These are phyloP conservation scores for Sphenostylis stenocarpa DNA, from an alignment of 306 rosid genomes.

Conservation along the genomic window DNA sequence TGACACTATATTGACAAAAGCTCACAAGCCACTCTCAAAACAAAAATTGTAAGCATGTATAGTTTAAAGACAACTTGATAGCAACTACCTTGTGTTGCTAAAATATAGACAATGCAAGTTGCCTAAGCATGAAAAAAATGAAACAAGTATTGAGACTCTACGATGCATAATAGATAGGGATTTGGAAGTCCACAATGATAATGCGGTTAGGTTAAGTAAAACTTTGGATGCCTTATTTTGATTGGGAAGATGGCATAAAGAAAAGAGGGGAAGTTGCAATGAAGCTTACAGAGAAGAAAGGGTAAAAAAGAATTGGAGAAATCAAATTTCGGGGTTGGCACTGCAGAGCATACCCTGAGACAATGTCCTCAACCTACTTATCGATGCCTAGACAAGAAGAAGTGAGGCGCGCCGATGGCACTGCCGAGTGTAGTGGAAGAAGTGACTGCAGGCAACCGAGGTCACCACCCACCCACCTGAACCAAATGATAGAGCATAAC, in stretches of 20 bases:
- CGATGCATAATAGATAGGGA: neutral
- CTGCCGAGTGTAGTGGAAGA: conserved; percentile 83
- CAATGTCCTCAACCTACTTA: conserved; percentile 70
- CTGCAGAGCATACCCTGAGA: conserved; percentile 99
- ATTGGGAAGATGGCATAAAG: neutral
- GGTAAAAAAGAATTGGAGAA: conserved; percentile 51
- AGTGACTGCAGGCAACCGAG: conserved; percentile 73
- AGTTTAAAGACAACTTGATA: neutral
- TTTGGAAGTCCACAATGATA: neutral
- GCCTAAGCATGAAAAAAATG: neutral
- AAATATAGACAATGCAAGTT: neutral
- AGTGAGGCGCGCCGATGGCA: conserved; percentile 87
- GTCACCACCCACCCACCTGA: conserved; percentile 48
- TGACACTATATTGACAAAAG: neutral
- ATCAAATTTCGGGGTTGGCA: conserved; percentile 99
- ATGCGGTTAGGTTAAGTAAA: neutral
- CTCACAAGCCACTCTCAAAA: neutral
- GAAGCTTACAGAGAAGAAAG: conserved; percentile 72
- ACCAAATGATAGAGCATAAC: neutral
- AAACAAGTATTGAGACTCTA: neutral
- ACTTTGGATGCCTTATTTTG: neutral
- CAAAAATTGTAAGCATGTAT: neutral
- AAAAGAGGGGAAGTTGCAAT: conserved; percentile 47
- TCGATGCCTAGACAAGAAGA: conserved; percentile 90
- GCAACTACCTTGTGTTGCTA: neutral